Percentiles rank a stretch among this genome's conserved stretches.
Evolutionary conservation across 2,329 filamentous ascomycete species (phyloP).

Genomic region (Zymoseptoria tritici): DNA sequence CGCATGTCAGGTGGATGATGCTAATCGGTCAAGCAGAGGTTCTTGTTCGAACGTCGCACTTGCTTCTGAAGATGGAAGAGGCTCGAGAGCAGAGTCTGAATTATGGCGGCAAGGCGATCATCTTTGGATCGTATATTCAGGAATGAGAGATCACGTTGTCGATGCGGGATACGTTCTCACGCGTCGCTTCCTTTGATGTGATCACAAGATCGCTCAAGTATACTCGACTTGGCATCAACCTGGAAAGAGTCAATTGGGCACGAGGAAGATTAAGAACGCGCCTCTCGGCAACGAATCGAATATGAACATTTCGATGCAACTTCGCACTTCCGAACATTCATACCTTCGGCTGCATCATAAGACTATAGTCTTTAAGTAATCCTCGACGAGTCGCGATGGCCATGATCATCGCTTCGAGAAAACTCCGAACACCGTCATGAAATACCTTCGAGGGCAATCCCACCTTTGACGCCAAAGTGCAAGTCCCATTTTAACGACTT

Average conservation of each 20-base stretch:
- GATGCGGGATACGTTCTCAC: background rate
- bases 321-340: background rate
- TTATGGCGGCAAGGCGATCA: constrained; percentile 57
- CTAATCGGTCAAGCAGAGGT: constrained; percentile 47
- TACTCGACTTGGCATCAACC: background rate
- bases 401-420: background rate
- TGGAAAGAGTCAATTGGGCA: no score
- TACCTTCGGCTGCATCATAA: background rate
- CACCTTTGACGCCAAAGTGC: background rate
- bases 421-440: background rate
- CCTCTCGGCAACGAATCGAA: background rate
- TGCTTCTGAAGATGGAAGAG: constrained; percentile 60
- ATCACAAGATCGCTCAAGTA: background rate
- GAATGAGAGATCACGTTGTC: background rate
- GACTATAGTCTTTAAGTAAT: background rate
- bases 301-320: background rate
- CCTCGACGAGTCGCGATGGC: background rate
- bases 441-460: background rate
- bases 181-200: background rate
- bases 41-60: constrained; percentile 54
- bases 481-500: constrained; percentile 10
- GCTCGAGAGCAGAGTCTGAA: constrained; percentile 54
- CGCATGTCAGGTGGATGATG: background rate
- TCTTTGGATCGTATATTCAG: constrained; percentile 47
- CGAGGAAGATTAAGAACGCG: no score